phyloP scores from a whole-genome alignment of 331 rosid genomes.

The Quercus tomentella region DNA sequence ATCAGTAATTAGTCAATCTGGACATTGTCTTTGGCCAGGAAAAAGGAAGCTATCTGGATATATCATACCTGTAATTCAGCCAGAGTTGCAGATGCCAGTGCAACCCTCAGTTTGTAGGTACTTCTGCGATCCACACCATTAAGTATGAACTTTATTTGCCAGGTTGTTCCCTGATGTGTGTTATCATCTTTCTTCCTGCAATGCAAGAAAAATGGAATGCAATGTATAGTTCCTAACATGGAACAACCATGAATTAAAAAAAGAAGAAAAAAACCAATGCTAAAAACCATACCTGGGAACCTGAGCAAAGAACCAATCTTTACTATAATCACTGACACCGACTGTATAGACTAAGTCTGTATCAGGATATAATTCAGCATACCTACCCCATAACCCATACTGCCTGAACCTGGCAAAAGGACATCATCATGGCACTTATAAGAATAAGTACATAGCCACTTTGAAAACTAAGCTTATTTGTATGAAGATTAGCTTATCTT shows the following conservation, averaged over 20 bases:
- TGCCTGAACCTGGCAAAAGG: conserved; percentile 66
- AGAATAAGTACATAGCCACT: neutral
- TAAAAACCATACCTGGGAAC: conserved; percentile 52
- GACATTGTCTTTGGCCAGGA: too few species aligned
- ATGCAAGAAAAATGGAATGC: neutral
- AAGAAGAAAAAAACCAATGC: neutral
- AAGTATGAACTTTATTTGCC: conserved; percentile 80
- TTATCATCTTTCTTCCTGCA: conserved; percentile 62
- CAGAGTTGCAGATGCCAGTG: conserved; percentile 73
- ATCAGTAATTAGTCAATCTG: too few species aligned
- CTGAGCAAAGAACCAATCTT: conserved; percentile 93
- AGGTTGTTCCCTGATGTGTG: conserved; percentile 78
- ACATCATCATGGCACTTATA: neutral
- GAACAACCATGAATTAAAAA: neutral
- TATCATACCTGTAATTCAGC: conserved; percentile 73
- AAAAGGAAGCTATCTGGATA: neutral
- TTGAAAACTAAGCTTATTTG: neutral
- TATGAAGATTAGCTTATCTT: neutral
- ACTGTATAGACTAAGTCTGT: conserved; percentile 63
- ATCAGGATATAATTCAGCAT: conserved; percentile 72
- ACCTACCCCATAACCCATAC: conserved; percentile 89
- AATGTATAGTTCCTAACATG: neutral
- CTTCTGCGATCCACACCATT: conserved; percentile 37
- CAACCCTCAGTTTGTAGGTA: conserved; percentile 58
- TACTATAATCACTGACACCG: conserved; percentile 65